phyloP scores from a whole-genome alignment of 148 eudicot genomes.

The Vaccinium darrowii region DNA sequence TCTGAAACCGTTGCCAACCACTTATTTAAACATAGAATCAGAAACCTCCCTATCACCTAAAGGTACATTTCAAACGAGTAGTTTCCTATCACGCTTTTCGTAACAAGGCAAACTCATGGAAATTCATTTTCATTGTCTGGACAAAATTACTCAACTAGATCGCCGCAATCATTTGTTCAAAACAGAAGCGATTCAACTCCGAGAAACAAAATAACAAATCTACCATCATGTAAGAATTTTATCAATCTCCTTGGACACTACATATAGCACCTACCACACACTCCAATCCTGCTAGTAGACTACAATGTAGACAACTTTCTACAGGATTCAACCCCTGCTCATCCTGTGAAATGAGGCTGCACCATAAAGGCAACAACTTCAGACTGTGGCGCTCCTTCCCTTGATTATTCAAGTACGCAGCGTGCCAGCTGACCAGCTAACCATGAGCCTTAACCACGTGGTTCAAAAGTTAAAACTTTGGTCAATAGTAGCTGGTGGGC shows the following conservation, averaged over 20 bases:
- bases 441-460: no score
- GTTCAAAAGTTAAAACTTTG: no score
- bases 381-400: no score
- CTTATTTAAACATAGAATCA: no score
- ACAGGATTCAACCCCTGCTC: not conserved
- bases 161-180: not conserved
- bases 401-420: no score
- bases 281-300: not conserved
- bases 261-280: not conserved
- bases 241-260: constrained; percentile 3
- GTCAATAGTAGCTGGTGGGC: no score
- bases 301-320: not conserved
- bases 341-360: not conserved
- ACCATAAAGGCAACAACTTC: not conserved
- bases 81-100: not conserved
- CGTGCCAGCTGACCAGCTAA: no score
- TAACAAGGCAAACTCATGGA: not conserved
- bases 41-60: not conserved
- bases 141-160: not conserved
- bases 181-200: not conserved
- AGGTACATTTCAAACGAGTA: not conserved
- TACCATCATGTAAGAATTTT: not conserved
- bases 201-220: not conserved
- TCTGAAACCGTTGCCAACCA: constrained; percentile 1
- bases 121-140: not conserved